These are phyloP conservation scores for Zymoseptoria passerinii DNA, from an alignment of 2,329 filamentous ascomycete species.

Conservation along the genomic window DNA sequence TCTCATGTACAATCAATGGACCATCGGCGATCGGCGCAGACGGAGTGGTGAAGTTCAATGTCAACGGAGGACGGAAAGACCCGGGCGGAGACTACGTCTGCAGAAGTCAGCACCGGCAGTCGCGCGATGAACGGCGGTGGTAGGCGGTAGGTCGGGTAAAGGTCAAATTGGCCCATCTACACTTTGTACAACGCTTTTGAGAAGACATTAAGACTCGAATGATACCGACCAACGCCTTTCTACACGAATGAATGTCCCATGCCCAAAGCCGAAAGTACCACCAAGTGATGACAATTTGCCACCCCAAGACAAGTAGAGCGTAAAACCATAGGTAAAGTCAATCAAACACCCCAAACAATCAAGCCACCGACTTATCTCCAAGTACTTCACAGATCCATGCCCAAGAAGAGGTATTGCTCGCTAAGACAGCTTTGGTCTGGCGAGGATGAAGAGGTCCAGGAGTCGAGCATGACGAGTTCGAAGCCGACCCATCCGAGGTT, in stretches of 20 bases:
- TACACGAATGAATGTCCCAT: background rate
- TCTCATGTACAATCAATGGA: too few relatives aligned
- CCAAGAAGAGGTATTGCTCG: constrained; percentile 74
- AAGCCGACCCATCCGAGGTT: constrained; percentile 93
- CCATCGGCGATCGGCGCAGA: too few relatives aligned
- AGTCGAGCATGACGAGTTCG: constrained; percentile 68
- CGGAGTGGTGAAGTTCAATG: too few relatives aligned
- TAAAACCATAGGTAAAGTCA: background rate
- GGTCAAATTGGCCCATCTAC: background rate
- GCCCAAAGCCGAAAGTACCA: background rate
- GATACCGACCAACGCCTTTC: background rate
- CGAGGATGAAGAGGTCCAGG: constrained; percentile 47
- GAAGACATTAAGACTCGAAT: background rate
- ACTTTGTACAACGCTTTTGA: background rate
- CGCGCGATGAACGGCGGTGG: background rate
- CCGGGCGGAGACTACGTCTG: too few relatives aligned
- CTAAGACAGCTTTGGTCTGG: constrained; percentile 56
- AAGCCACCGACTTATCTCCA: background rate
- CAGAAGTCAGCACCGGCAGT: too few relatives aligned
- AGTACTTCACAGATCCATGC: constrained; percentile 64
- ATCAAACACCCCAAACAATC: background rate
- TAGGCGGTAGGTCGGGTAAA: background rate
- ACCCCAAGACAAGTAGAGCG: background rate
- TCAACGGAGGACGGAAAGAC: too few relatives aligned
- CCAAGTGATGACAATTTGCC: background rate